Evolutionary conservation across 192 early-diverging fungal genomes (phyloP), one percentile per base, ranked within the genome.

Genomic region (Chytriomyces confervae): DNA sequence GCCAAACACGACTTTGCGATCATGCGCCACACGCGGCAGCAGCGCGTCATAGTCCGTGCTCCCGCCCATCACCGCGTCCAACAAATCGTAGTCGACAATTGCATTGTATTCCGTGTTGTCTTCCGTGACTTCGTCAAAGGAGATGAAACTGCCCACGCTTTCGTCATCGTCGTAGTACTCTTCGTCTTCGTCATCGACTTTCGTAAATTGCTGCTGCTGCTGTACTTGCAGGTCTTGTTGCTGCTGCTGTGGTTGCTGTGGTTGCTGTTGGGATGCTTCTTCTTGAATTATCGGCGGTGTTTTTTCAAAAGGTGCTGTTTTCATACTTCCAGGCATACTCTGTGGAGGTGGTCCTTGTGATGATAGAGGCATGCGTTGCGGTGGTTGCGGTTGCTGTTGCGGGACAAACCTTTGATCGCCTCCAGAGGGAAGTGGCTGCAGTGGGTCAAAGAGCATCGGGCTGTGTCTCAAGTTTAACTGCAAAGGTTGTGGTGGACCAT

Each of bases 21-120:
- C 62, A 62, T 79, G 77, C 24, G 44, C 2, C 23, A 63, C 77
- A 46, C 77, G 68, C 16, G 69, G 77, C 53, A 79, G 5, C 2
- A 60, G 66, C 8, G 77, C 77, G 62, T 79, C 77, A 49, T 79
- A 71, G 51, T 79, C 77, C 8, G 72, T 74, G 18, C 72, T 74
- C 7, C 77, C 77, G 27, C 77, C 77, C 69, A 71, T 79, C 50
- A 84, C 70, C 62, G 67, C 13, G 46, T 75, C 77, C 23, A 77
- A 47, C 45, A 82, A 24, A 7, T 79, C 84, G 63, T 61, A 66
- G 24, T 83, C 79, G 3, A 82, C 66, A 62, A 84, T 69, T 7
- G 84, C 82, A 48, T 86, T 86, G 43, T 81, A 66, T 47, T 79
- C 78, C 27, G 84, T 84, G 65, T 84, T 84, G 66, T 72, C 69